Evolutionary conservation across 257 asterid genomes (phyloP), one percentile per base, ranked within the genome.

Genomic region (Solanum pinnatisectum): DNA sequence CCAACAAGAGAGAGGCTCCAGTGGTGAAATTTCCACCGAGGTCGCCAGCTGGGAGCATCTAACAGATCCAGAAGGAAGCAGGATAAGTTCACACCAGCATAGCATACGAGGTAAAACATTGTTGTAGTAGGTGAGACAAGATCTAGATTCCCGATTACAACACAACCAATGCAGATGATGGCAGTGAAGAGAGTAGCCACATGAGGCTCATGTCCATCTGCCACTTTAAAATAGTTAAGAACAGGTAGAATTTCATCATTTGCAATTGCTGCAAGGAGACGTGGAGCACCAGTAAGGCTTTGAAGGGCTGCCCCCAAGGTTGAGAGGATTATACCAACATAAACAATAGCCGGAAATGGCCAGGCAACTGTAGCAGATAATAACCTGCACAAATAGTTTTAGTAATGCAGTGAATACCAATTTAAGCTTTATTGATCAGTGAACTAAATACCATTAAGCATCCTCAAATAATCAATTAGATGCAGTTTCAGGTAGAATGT

Each of bases 11-110:
- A 97, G 89, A 97, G 96, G 89, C 99, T 96, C 99, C 99, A 97
- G 87, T 97, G 99, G 92, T 97, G 99, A 94, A 96, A 97, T 88
- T 95, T 97, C 99, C 99, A 97, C 82, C 99, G 96, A 86, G 99
- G 99, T 67, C 99, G 99, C 99, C 99, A 97, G 93, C 99, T 95
- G 91, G 99, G 99, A 89, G 99, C 98, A 94, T 97, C 99, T 87
- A 97, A 91, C 84, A 97, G 96, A 93, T 97, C 99, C 93, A 97
- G 91, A 88, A 97, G 99, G 89, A 97, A 96, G 94, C 99, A 97
- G 74, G 99, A 96, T 89, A 97, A 91, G 90, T 97, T 97, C 92
- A 97, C 99, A 3, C 99, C 99, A 65, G 94, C 99, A 87, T 97
- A 97, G 92, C 99, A 97, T 71, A 97, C 93, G 87, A 97, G 98